Conservation (phyloP, 2,329 filamentous ascomycete genomes). For the Rugonectria rugulosa region DNA sequence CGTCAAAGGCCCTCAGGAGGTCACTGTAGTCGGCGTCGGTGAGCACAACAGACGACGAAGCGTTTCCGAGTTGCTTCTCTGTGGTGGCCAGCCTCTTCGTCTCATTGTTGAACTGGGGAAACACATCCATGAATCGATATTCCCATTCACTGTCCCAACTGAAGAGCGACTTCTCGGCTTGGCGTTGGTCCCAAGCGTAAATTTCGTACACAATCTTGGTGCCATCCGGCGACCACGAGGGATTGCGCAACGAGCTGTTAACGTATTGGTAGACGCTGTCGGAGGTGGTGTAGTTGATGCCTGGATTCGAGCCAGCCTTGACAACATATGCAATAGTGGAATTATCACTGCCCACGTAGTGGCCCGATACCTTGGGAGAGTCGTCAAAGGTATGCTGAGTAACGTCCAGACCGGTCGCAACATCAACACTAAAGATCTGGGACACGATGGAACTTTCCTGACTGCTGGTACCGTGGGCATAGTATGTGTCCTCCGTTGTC, state of each 20-base stretch:
- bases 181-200: slow-evolving; percentile 12
- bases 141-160: slow-evolving; percentile 16
- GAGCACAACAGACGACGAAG: slow-evolving; percentile 13
- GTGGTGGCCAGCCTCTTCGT: slow-evolving; percentile 12
- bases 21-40: slow-evolving; percentile 12
- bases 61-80: slow-evolving; percentile 14
- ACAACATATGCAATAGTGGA: slow-evolving; percentile 10
- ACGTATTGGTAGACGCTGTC: not conserved
- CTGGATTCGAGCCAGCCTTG: slow-evolving; percentile 1
- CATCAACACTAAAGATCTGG: slow-evolving; percentile 14
- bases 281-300: slow-evolving; percentile 8
- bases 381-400: slow-evolving; percentile 13
- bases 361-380: slow-evolving; percentile 5
- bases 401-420: not conserved
- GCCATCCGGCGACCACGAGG: slow-evolving; percentile 10
- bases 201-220: slow-evolving; percentile 8
- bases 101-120: slow-evolving; percentile 7
- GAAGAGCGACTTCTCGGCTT: slow-evolving; percentile 11
- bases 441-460: slow-evolving; percentile 6
- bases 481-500: slow-evolving; percentile 9
- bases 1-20: slow-evolving; percentile 8
- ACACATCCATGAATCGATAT: slow-evolving; percentile 17
- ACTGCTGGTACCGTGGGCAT: slow-evolving; percentile 1
- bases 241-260: slow-evolving; percentile 10
- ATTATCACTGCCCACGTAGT: slow-evolving; percentile 2